A percentile compares a stretch with the other conserved stretches of the same genome.
These are phyloP conservation scores for Petunia hybrid DNA, from an alignment of 305 asterid genomes.

Conservation along the genomic window DNA sequence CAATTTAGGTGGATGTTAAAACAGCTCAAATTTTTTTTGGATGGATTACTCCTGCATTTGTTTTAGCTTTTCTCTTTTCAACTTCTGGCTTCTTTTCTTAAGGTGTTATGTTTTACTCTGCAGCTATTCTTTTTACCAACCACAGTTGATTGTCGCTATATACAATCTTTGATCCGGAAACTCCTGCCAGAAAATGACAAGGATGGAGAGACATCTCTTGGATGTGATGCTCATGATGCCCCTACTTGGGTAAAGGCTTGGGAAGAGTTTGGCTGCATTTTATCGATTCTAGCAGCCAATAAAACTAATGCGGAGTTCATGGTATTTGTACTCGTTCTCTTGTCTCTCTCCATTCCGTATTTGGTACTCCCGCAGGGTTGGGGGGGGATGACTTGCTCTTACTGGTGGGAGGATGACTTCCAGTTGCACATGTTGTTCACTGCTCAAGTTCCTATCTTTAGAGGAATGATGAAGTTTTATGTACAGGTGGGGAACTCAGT, in stretches of 20 bases:
- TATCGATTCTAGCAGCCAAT: conserved; percentile 97
- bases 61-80: conserved; percentile 6
- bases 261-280: conserved; percentile 94
- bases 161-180: conserved; percentile 91
- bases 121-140: conserved; percentile 86
- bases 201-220: conserved; percentile 41
- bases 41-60: conserved; percentile 9
- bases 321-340: conserved; percentile 51
- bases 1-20: neutral
- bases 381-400: neutral
- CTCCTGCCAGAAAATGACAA: conserved; percentile 64
- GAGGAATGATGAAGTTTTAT: conserved; percentile 31
- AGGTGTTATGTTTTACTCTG: conserved; percentile 37
- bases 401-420: conserved; percentile 1
- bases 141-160: conserved; percentile 86
- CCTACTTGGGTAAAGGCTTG: conserved; percentile 56
- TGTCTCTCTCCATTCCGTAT: neutral
- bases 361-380: neutral
- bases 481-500: conserved; percentile 79
- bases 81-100: conserved; percentile 21
- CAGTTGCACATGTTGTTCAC: neutral
- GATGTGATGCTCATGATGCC: conserved; percentile 39
- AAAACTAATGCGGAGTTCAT: conserved; percentile 85
- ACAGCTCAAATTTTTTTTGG: neutral
- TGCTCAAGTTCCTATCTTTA: neutral